Percentiles rank a stretch among this genome's conserved stretches.
These are phyloP conservation scores for Paecilomyces formosus DNA, from an alignment of 2,329 filamentous ascomycete species.

Conservation along the genomic window DNA sequence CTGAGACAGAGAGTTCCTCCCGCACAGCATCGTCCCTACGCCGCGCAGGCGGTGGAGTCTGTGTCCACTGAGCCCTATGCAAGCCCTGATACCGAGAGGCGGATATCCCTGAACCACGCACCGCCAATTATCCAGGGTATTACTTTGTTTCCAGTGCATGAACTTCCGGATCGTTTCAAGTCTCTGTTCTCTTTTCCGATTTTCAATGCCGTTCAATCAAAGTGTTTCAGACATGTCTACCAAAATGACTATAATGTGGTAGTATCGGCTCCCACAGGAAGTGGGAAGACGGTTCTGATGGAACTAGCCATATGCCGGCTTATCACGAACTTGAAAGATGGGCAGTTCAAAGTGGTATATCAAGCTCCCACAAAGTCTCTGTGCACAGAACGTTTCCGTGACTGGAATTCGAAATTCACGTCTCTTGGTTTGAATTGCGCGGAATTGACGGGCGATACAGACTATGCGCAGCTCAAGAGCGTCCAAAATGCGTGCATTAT, in stretches of 20 bases:
- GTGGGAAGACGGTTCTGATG: conserved; percentile 74
- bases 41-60: background rate
- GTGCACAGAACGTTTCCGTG: conserved; percentile 66
- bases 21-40: conserved; percentile 4
- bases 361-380: conserved; percentile 79
- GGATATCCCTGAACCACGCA: conserved; percentile 24
- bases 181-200: conserved; percentile 63
- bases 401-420: conserved; percentile 71
- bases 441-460: conserved; percentile 77
- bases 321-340: conserved; percentile 48
- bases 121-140: conserved; percentile 51
- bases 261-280: conserved; percentile 73
- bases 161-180: conserved; percentile 62
- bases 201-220: conserved; percentile 80
- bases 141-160: conserved; percentile 49
- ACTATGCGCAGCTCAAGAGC: conserved; percentile 55
- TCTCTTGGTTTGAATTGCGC: conserved; percentile 61
- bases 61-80: background rate
- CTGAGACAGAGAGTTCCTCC: background rate
- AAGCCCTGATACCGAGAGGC: background rate
- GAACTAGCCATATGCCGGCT: conserved; percentile 76
- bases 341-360: conserved; percentile 73
- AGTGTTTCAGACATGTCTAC: conserved; percentile 63
- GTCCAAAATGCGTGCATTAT: conserved; percentile 74
- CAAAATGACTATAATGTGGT: conserved; percentile 67